A percentile compares a stretch with the other conserved stretches of the same genome.
Conservation (phyloP, 176 grass and related monocot genomes). For the Raddia guianensis region DNA sequence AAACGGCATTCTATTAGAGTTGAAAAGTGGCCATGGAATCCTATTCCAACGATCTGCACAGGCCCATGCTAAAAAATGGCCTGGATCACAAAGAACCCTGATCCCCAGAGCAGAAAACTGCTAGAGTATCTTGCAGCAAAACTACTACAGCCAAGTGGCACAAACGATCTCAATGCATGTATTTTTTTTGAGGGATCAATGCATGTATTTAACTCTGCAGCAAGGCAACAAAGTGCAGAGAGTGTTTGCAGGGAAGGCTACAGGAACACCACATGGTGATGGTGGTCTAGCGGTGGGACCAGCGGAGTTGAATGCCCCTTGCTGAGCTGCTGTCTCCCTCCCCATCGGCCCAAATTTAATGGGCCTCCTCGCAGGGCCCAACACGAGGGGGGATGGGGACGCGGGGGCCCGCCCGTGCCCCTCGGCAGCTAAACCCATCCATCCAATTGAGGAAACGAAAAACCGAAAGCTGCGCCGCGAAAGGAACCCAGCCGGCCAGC, state of each 20-base stretch:
- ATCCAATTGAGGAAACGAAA: constrained; percentile 33
- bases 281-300: constrained; percentile 34
- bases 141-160: constrained; percentile 24
- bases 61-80: neutral
- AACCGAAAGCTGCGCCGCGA: constrained; percentile 35
- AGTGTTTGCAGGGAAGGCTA: constrained; percentile 37
- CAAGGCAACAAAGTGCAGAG: constrained; percentile 38
- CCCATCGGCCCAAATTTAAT: constrained; percentile 44
- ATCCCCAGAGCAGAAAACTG: neutral
- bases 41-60: neutral
- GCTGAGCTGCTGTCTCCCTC: constrained; percentile 34
- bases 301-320: constrained; percentile 35
- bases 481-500: constrained; percentile 24
- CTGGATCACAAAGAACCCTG: constrained; percentile 2
- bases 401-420: constrained; percentile 21
- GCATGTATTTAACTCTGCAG: constrained; percentile 30
- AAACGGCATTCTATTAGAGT: neutral
- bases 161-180: constrained; percentile 7
- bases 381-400: constrained; percentile 32
- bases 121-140: neutral
- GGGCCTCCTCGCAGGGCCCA: constrained; percentile 36
- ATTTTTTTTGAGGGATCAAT: too few species aligned
- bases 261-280: neutral
- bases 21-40: constrained; percentile 1
- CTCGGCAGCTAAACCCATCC: constrained; percentile 29